phyloP scores from a whole-genome alignment of 345 rosid species.

The Gynandropsis gynandra region DNA sequence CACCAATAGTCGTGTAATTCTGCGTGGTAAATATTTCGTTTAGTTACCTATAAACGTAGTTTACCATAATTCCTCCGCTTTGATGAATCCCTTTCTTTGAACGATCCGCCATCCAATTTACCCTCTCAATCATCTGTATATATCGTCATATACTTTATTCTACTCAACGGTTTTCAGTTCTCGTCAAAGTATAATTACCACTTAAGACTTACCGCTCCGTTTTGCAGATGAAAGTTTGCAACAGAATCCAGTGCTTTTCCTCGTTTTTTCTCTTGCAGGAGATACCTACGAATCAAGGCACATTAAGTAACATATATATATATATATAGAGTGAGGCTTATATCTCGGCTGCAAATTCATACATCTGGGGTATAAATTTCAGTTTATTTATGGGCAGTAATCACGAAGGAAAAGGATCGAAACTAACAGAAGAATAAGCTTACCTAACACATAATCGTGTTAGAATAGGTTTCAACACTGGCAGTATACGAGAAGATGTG shows the following conservation, averaged over 20 bases:
- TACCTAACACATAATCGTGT: constrained; percentile 88
- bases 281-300: constrained; percentile 43
- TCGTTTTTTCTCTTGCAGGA: constrained; percentile 87
- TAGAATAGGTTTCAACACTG: constrained; percentile 54
- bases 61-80: constrained; percentile 89
- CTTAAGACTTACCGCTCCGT: constrained; percentile 66
- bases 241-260: constrained; percentile 95
- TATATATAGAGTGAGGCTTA: too few relatives aligned
- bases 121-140: constrained; percentile 77
- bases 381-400: background rate
- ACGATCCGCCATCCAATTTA: constrained; percentile 92
- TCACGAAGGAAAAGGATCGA: background rate
- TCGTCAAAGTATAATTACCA: background rate
- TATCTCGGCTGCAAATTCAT: too few relatives aligned
- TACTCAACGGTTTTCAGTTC: background rate
- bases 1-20: too few relatives aligned
- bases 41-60: constrained; percentile 75
- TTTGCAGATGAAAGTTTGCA: constrained; percentile 95
- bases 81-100: constrained; percentile 66
- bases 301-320: too few relatives aligned
- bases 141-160: constrained; percentile 1
- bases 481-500: constrained; percentile 37
- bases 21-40: too few relatives aligned
- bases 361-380: background rate
- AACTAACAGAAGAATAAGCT: background rate